Percentiles rank a stretch among this genome's conserved stretches.
phyloP scores from a whole-genome alignment of 306 rosid species.

The Sindora glabra region DNA sequence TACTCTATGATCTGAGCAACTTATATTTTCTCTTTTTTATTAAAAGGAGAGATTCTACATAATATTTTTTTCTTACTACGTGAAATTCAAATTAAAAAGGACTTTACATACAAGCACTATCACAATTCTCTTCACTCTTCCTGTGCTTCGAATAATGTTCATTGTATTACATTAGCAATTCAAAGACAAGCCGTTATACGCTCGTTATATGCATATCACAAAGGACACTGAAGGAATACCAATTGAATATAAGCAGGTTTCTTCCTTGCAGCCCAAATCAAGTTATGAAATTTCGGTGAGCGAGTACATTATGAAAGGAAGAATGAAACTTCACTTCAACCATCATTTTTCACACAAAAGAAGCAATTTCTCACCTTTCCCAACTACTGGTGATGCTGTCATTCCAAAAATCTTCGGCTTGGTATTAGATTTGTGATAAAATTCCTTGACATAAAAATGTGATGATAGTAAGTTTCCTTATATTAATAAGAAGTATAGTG shows the following conservation, averaged over 20 bases:
- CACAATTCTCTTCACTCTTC: too few relatives aligned
- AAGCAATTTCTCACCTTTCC: constrained; percentile 31
- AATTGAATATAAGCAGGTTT: background rate
- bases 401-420: constrained; percentile 69
- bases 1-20: too few relatives aligned
- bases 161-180: background rate
- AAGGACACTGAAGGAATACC: background rate
- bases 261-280: background rate
- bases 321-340: background rate
- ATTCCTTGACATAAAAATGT: constrained; percentile 37
- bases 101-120: too few relatives aligned
- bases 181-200: background rate
- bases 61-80: too few relatives aligned
- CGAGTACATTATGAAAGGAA: background rate
- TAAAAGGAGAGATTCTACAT: too few relatives aligned
- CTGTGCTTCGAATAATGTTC: too few relatives aligned
- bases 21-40: too few relatives aligned
- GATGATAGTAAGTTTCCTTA: background rate
- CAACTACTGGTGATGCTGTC: constrained; percentile 58
- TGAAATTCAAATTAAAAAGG: too few relatives aligned
- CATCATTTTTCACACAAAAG: background rate
- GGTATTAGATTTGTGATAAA: constrained; percentile 40
- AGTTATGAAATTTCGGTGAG: background rate
- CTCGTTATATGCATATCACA: background rate
- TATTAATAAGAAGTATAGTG: background rate